Evolutionary conservation across 192 early-diverging fungal genomes (phyloP), one percentile per base, ranked within the genome.

Genomic region (Coemansia sp.): DNA sequence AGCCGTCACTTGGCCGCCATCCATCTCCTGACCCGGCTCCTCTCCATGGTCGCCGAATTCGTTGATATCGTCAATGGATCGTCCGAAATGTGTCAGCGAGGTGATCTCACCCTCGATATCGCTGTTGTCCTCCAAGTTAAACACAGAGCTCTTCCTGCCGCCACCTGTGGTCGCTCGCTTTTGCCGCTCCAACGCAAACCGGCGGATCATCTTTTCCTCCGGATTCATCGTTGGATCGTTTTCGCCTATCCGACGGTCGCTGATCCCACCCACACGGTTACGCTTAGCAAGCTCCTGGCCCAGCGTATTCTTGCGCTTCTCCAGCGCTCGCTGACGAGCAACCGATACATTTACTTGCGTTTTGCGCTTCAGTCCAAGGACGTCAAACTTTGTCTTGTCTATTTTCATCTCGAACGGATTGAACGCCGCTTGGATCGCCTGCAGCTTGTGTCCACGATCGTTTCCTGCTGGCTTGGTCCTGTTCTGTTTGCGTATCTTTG

Each of bases 221-320:
- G 90, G 82, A 31, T 93, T 91, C 85, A 98, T 75, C 30, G 72
- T 85, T 14, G 89, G 84, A 67, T 97, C 84, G 60, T 88, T 87
- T 68, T 98, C 97, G 65, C 96, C 97, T 75, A 99, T 94, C 55
- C 97, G 90, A 47, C 88, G 83, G 82, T 99, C 97, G 14, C 96
- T 85, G 31, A 99, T 77, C 9, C 88, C 87, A 53, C 89, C 87
- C 20, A 82, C 76, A 47, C 87, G 89, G 59, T 86, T 82, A 38
- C 86, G 86, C 30, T 84, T 85, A 37, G 85, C 68, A 59, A 92
- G 71, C 77, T 96, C 94, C 20, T 87, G 78, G 3, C 90, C 80
- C 31, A 99, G 68, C 3, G 93, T 97, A 53, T 91, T 85, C 68
- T 90, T 91, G 44, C 97, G 87, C 84, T 85, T 90, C 59, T 98